These are phyloP conservation scores for Fusarium foetens DNA, from an alignment of 2,329 filamentous ascomycete species.

Conservation along the genomic window DNA sequence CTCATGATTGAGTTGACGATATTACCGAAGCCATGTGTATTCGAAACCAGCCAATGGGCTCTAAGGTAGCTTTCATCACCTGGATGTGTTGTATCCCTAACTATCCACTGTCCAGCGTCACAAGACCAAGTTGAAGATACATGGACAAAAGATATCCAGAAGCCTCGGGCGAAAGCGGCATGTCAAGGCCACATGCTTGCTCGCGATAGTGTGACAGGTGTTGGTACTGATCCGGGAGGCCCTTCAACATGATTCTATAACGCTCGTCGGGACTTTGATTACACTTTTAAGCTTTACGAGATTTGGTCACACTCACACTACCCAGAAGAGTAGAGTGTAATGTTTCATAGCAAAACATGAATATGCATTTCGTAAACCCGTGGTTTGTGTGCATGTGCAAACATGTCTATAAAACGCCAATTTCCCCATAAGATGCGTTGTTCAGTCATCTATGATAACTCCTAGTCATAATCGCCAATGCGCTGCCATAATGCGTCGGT, in stretches of 20 bases:
- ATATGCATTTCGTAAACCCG: background rate
- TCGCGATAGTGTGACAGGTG: background rate
- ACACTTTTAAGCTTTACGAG: no score
- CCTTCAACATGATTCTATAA: background rate
- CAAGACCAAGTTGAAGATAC: background rate
- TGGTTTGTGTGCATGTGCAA: background rate
- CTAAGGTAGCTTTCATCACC: background rate
- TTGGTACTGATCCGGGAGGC: background rate
- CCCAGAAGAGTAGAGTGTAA: background rate
- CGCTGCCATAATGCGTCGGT: constrained; percentile 4
- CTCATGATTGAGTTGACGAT: no score
- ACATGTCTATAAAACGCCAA: constrained; percentile 29
- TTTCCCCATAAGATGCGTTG: background rate
- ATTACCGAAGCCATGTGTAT: background rate
- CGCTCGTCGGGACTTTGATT: background rate
- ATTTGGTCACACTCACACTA: background rate
- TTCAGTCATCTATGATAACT: background rate
- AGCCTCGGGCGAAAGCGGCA: background rate
- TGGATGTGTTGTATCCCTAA: background rate
- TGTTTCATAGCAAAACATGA: background rate
- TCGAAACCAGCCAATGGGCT: background rate
- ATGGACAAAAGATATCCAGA: background rate
- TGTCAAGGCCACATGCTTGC: no score
- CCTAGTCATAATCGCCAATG: constrained; percentile 13
- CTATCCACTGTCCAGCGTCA: background rate